A percentile compares a stretch with the other conserved stretches of the same genome.
Conservation (phyloP, 2,329 filamentous ascomycete species). For the Calonectria hawksworthii region DNA sequence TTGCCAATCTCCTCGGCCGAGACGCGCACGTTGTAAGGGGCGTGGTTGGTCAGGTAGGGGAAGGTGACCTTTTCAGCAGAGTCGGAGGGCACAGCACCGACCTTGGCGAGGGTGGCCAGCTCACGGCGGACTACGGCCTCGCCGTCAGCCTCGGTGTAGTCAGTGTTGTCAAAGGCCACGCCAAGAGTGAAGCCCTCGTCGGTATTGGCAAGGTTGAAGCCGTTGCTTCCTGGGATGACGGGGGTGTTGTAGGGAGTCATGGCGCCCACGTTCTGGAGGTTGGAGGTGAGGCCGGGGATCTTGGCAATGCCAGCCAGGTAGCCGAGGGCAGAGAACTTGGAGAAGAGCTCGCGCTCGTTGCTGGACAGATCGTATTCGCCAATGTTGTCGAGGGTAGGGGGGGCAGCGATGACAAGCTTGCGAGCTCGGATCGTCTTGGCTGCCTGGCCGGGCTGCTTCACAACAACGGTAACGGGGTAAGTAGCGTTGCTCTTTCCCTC, state of each 20-base stretch:
- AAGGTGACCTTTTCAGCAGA: constrained; percentile 34
- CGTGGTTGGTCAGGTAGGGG: constrained; percentile 29
- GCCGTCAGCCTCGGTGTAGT: neutral
- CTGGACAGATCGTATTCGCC: constrained; percentile 44
- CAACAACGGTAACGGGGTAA: constrained; percentile 7
- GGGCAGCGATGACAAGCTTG: constrained; percentile 48
- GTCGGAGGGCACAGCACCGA: constrained; percentile 8
- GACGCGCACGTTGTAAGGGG: constrained; percentile 40
- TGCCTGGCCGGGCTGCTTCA: constrained; percentile 29
- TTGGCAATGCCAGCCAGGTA: constrained; percentile 41
- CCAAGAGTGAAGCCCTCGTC: neutral
- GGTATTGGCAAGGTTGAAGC: neutral
- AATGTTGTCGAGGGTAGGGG: constrained; percentile 43
- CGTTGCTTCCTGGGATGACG: constrained; percentile 7
- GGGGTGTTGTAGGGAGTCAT: constrained; percentile 23
- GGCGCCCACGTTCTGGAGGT: constrained; percentile 27
- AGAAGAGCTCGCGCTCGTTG: constrained; percentile 42
- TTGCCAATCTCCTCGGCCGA: constrained; percentile 42
- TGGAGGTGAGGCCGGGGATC: constrained; percentile 30
- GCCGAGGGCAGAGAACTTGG: constrained; percentile 41
- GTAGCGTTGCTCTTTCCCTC: neutral
- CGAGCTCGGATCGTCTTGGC: constrained; percentile 34
- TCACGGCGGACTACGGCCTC: neutral
- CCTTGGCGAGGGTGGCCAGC: neutral
- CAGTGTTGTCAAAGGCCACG: neutral